Base-by-base conservation (phyloP, 768 basidiomycete genomes). In the Boletus reticulatus region DNA sequence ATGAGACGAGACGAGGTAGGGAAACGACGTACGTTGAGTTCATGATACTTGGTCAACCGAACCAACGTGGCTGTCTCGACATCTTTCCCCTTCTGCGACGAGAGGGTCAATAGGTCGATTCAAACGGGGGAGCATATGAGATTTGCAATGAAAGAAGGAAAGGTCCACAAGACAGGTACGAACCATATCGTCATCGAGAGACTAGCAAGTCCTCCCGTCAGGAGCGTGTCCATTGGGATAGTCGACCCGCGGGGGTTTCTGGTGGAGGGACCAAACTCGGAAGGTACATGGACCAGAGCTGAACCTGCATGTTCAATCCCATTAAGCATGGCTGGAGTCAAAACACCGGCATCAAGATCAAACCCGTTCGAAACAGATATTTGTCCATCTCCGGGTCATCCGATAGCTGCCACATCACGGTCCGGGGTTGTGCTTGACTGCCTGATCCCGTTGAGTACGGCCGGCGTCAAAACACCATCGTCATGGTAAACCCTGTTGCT, bases 21-120 rank as follows among this genome's bases (percentile, higher is more conserved):
- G 13, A 16, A 14, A 19, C 27, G 7, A 72, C 89, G 36, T 58
- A 92, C 91, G 61, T 94, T 94, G 39, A 92, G 72, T 63, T 93
- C 89, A 39, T 89, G 87, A 65, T 89, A 93, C 59, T 86, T 92
- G 36, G 85, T 85, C 48, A 94, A 72, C 20, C 89, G 83, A 20
- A 89, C 24, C 45, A 92, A 77, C 4, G 86, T 89, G 31, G 62
- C 75, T 17, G 62, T 77, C 50, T 92, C 90, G 10, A 89, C 85
- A 9, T 81, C 82, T 65, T 87, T 80, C 16, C 61, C 62, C 64
- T 79, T 80, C 87, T 90, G 55, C 50, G 11, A 19, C 17, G 14
- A n/a, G 11, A 43, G 1, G 14, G 0, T 17, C 39, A 22, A 53
- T 10, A 8, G 1, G 17, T 29, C 29, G 11, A 32, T 48, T 39